Percentiles rank a stretch among this genome's conserved stretches.
Conservation (phyloP, 2,329 filamentous ascomycete genomes). For the Epicoccum sorghinum region DNA sequence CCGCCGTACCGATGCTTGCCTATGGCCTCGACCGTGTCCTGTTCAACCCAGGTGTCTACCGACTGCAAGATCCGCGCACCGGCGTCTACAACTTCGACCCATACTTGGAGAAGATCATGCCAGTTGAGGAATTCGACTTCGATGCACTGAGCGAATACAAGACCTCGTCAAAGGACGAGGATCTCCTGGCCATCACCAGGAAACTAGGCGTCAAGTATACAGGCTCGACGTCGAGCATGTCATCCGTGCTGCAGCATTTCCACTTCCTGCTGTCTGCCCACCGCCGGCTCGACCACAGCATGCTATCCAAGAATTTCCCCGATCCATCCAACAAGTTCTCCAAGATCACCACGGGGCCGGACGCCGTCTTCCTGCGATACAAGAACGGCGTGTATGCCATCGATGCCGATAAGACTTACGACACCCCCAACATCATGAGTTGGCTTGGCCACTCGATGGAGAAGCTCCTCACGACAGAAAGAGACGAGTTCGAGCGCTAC, state of each 20-base stretch:
- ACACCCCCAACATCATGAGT: slow-evolving; percentile 82
- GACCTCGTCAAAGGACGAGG: slow-evolving; percentile 84
- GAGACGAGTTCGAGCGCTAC: slow-evolving; percentile 84
- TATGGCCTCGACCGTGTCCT: slow-evolving; percentile 87
- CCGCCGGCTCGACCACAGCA: slow-evolving; percentile 71
- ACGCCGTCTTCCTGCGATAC: slow-evolving; percentile 79
- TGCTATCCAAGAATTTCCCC: slow-evolving; percentile 71
- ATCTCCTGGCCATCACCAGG: slow-evolving; percentile 71
- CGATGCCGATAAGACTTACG: slow-evolving; percentile 92
- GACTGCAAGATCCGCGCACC: slow-evolving; percentile 85
- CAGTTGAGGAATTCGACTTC: slow-evolving; percentile 90
- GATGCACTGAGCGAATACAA: slow-evolving; percentile 83
- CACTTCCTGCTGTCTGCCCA: slow-evolving; percentile 89
- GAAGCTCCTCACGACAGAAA: slow-evolving; percentile 85
- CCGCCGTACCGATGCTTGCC: slow-evolving; percentile 66
- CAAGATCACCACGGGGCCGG: slow-evolving; percentile 70
- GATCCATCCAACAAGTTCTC: slow-evolving; percentile 72
- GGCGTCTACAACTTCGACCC: slow-evolving; percentile 97
- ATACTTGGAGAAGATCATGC: slow-evolving; percentile 92
- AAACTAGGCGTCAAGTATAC: slow-evolving; percentile 78
- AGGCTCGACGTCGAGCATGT: slow-evolving; percentile 98
- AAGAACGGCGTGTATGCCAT: slow-evolving; percentile 90
- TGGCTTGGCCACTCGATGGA: slow-evolving; percentile 97
- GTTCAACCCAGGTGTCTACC: slow-evolving; percentile 89
- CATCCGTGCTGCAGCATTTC: slow-evolving; percentile 82